Conservation (phyloP, 352 stramenopile genomes). For the Thalassiosira tumida region DNA sequence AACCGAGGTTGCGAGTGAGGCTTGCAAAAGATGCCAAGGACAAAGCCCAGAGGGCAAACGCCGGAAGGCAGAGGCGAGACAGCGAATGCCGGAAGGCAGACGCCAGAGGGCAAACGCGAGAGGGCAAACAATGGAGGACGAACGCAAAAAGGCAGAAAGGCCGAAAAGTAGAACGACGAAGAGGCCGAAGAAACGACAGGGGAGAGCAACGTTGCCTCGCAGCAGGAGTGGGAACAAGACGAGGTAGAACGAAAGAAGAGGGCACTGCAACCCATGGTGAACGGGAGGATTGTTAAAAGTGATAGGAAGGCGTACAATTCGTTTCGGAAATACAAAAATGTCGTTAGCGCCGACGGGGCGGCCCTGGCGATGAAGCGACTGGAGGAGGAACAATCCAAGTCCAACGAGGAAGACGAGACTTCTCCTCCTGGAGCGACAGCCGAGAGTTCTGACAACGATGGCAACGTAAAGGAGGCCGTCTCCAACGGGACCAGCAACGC, state of each 20-base stretch:
- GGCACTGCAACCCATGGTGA: conserved; percentile 61
- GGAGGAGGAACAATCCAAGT: conserved; percentile 6
- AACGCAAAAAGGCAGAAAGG: too few relatives aligned
- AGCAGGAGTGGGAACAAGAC: conserved; percentile 60
- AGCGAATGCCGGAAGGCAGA: too few relatives aligned
- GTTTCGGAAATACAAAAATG: conserved; percentile 85
- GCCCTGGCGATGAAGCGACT: conserved; percentile 24
- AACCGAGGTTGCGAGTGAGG: too few relatives aligned
- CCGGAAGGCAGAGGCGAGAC: too few relatives aligned
- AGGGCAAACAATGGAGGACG: too few relatives aligned
- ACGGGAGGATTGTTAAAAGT: conserved; percentile 46
- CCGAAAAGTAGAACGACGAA: too few relatives aligned
- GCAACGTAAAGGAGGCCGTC: conserved; percentile 2
- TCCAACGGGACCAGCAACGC: conserved; percentile 20
- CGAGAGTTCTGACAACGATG: conserved; percentile 13
- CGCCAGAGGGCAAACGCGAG: too few relatives aligned
- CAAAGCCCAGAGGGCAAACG: too few relatives aligned
- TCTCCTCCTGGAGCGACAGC: too few relatives aligned
- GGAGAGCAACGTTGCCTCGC: neutral
- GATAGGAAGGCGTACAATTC: conserved; percentile 84
- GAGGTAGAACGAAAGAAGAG: conserved; percentile 82
- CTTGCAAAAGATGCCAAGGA: too few relatives aligned
- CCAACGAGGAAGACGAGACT: neutral
- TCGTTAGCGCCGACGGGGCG: conserved; percentile 79
- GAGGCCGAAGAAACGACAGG: conserved; percentile 40